These are phyloP conservation scores for Apiospora saccharicola DNA, from an alignment of 2,329 filamentous ascomycete species.

Conservation along the genomic window DNA sequence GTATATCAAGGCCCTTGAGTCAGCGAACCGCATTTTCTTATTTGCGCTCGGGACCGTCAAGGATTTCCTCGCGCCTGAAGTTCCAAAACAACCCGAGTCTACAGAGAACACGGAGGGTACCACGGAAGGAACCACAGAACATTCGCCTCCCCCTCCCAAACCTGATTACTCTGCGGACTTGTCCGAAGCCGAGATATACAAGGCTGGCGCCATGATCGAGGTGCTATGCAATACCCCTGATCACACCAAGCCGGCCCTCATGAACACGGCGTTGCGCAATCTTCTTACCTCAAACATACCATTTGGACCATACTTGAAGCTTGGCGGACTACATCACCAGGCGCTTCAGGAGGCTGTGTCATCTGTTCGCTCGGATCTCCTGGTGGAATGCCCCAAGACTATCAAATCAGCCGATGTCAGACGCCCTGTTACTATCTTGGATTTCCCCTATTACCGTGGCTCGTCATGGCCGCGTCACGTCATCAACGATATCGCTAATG, in stretches of 20 bases:
- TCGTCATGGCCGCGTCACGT: slow-evolving; percentile 34
- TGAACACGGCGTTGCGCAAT: slow-evolving; percentile 1
- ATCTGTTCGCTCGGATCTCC: slow-evolving; percentile 37
- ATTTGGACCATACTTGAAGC: slow-evolving; percentile 26
- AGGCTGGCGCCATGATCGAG: slow-evolving; percentile 1
- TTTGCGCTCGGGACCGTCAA: background rate
- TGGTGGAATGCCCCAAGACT: slow-evolving; percentile 36
- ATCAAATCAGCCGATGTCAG: slow-evolving; percentile 35
- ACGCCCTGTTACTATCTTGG: slow-evolving; percentile 40
- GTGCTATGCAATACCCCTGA: background rate
- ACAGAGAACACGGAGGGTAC: background rate
- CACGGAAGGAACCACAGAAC: background rate
- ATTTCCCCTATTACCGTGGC: slow-evolving; percentile 36
- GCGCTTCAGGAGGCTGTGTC: slow-evolving; percentile 36
- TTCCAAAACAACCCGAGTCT: background rate
- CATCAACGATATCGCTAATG: slow-evolving; percentile 66
- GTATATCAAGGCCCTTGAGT: background rate
- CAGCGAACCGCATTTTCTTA: background rate
- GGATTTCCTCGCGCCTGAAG: background rate
- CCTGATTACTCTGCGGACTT: background rate
- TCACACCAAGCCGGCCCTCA: background rate
- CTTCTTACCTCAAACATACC: slow-evolving; percentile 19
- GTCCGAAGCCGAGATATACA: background rate
- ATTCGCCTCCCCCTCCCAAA: background rate
- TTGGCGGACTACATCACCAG: slow-evolving; percentile 32